These are phyloP conservation scores for grape (Vitis vinifera) DNA, from an alignment of 164 flowering plant species.

Conservation along the genomic window ASM3070453v1 NC_081807.1:1045001-1045500, in stretches of 20 bases:
- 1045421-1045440: constrained; percentile 45
- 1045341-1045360: constrained; percentile 52
- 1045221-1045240: constrained; percentile 15
- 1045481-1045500: constrained; percentile 33
- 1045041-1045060: too few relatives aligned
- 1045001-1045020: too few relatives aligned
- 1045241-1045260: constrained; percentile 29
- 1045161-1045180: background rate
- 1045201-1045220: background rate
- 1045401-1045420: constrained; percentile 55
- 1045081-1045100: too few relatives aligned
- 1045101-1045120: too few relatives aligned
- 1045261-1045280: constrained; percentile 53
- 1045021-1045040: too few relatives aligned
- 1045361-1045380: constrained; percentile 42
- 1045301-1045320: constrained; percentile 62
- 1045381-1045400: constrained; percentile 50
- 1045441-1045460: constrained; percentile 59
- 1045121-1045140: background rate
- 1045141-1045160: background rate
- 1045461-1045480: constrained; percentile 32
- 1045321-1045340: constrained; percentile 55
- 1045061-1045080: too few relatives aligned
- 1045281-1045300: constrained; percentile 73
- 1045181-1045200: too few relatives aligned